Conservation (phyloP, 1,284 basidiomycete species). For the Puccinia horiana region DNA sequence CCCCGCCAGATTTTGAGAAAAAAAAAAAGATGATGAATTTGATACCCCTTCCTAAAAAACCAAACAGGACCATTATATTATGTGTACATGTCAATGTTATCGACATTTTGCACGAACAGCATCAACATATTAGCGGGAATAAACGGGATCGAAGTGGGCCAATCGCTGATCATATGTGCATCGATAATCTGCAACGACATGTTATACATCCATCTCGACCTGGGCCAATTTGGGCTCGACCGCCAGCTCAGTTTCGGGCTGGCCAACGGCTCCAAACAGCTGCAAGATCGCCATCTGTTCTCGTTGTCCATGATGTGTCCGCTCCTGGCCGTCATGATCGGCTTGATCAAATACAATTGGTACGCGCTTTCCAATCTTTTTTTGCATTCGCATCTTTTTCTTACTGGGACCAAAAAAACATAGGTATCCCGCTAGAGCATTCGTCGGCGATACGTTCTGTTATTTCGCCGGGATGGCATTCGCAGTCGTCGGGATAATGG, state of each 20-base stretch:
- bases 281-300: constrained; percentile 88
- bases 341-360: constrained; percentile 93
- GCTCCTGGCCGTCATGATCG: constrained; percentile 81
- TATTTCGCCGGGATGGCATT: constrained; percentile 98
- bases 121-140: constrained; percentile 99
- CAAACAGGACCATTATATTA: constrained; percentile 86
- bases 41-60: too few species aligned
- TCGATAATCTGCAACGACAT: constrained; percentile 90
- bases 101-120: constrained; percentile 95
- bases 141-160: constrained; percentile 91
- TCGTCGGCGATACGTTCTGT: constrained; percentile 96
- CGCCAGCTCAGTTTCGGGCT: constrained; percentile 58
- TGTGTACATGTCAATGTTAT: constrained; percentile 90
- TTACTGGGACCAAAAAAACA: too few species aligned
- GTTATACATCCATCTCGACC: constrained; percentile 72
- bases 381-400: neutral
- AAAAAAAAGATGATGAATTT: too few species aligned
- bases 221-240: constrained; percentile 24
- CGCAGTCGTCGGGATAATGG: constrained; percentile 90
- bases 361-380: constrained; percentile 56
- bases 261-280: constrained; percentile 70
- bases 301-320: constrained; percentile 96
- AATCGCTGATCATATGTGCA: constrained; percentile 86
- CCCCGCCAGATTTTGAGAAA: neutral
- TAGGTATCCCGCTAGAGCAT: constrained; percentile 94